phyloP scores from a whole-genome alignment of 1,284 basidiomycete species.

The Moesziomyces aphidis region DNA sequence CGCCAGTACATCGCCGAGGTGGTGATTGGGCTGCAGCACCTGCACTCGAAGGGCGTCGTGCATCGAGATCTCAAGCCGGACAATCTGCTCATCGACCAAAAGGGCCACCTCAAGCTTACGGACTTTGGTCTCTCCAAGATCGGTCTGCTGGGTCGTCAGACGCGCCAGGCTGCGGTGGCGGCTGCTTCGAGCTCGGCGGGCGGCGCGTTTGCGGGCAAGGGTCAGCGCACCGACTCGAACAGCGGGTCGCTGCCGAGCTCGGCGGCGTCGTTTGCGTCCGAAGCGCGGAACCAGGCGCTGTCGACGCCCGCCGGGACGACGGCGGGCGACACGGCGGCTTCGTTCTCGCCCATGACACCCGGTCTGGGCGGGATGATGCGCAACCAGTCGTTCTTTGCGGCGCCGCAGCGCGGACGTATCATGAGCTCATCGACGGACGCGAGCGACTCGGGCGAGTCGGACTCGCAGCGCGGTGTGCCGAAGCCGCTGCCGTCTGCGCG shows the following conservation, averaged over 20 bases:
- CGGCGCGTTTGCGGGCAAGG: conserved; percentile 14
- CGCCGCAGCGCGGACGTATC: conserved; percentile 44
- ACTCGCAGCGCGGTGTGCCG: conserved; percentile 34
- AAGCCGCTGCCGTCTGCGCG: conserved; percentile 46
- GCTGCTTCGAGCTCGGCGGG: conserved; percentile 11
- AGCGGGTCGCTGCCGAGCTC: conserved; percentile 46
- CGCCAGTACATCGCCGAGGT: conserved; percentile 96
- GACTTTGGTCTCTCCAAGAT: conserved; percentile 98
- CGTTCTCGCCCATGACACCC: conserved; percentile 52
- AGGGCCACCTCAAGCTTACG: conserved; percentile 95
- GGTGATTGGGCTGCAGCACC: conserved; percentile 90
- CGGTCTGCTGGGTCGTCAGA: conserved; percentile 93
- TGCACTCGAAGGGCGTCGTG: conserved; percentile 92
- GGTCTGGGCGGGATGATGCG: conserved; percentile 48
- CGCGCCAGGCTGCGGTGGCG: conserved; percentile 35
- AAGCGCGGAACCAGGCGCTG: conserved; percentile 20
- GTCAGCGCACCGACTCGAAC: conserved; percentile 24
- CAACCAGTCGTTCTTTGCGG: conserved; percentile 53
- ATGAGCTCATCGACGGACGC: conserved; percentile 58
- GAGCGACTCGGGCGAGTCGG: conserved; percentile 58
- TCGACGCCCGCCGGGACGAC: conserved; percentile 45
- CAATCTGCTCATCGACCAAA: conserved; percentile 94
- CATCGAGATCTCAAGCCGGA: conserved; percentile 99
- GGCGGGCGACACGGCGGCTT: conserved; percentile 47
- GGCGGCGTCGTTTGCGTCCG: conserved; percentile 39